Conservation (phyloP, 169 alveolate genomes). For the Plasmodium relictum region DNA sequence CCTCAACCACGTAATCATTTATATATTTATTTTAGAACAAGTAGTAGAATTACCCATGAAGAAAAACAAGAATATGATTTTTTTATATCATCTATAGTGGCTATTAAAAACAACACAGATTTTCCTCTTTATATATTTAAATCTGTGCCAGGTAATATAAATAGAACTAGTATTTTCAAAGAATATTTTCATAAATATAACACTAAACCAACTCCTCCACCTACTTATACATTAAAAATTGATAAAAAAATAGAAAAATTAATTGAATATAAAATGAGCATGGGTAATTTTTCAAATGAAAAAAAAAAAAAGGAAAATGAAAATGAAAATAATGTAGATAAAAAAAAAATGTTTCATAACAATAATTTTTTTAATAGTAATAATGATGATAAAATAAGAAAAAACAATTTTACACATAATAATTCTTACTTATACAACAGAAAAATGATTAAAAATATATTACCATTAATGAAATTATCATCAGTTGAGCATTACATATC, state of each 20-base stretch:
- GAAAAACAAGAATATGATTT: slow-evolving; percentile 77
- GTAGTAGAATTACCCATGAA: slow-evolving; percentile 66
- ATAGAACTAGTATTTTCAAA: slow-evolving; percentile 49
- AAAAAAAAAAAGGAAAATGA: neutral
- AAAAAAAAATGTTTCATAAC: neutral
- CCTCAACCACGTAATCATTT: slow-evolving; percentile 76
- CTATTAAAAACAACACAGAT: slow-evolving; percentile 74
- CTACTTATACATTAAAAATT: slow-evolving; percentile 69
- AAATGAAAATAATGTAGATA: neutral
- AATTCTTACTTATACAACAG: slow-evolving; percentile 41
- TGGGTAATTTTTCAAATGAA: slow-evolving; percentile 8
- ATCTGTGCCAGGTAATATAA: slow-evolving; percentile 74
- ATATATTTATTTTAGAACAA: slow-evolving; percentile 57
- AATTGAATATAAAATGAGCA: slow-evolving; percentile 21
- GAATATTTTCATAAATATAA: slow-evolving; percentile 69
- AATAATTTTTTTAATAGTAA: neutral
- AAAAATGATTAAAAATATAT: slow-evolving; percentile 68
- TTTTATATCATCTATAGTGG: slow-evolving; percentile 59
- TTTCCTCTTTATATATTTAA: slow-evolving; percentile 58
- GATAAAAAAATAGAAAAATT: slow-evolving; percentile 65
- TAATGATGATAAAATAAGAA: slow-evolving; percentile 1
- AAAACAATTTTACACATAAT: slow-evolving; percentile 12
- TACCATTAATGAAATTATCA: slow-evolving; percentile 72
- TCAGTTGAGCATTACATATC: slow-evolving; percentile 73
- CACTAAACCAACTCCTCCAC: slow-evolving; percentile 73